Percentiles rank a stretch among this genome's conserved stretches.
Evolutionary conservation across 2,329 filamentous ascomycete species (phyloP).

Genomic region (Ophiostoma sp.): DNA sequence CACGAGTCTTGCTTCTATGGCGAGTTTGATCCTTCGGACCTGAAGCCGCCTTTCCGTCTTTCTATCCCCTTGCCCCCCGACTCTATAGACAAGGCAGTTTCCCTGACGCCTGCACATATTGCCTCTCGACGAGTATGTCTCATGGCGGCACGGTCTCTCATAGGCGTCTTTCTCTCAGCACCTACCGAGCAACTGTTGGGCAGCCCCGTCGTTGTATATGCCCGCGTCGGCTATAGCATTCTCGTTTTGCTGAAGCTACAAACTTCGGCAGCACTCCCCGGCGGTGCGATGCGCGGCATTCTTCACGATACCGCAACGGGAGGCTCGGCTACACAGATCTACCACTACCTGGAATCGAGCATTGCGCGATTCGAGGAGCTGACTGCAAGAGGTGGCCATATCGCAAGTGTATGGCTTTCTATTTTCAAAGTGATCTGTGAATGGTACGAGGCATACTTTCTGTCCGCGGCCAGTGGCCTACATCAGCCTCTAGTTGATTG

Average conservation of each 20-base stretch:
- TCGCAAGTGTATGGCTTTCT: background rate
- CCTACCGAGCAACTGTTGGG: conserved; percentile 22
- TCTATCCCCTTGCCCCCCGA: conserved; percentile 11
- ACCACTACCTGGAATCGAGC: background rate
- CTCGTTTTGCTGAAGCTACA: conserved; percentile 22
- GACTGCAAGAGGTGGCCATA: background rate
- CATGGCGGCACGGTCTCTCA: conserved; percentile 18
- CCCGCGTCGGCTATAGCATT: conserved; percentile 23
- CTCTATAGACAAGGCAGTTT: background rate
- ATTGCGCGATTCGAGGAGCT: background rate
- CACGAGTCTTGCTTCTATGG: conserved; percentile 23
- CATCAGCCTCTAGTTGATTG: background rate
- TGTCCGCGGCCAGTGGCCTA: background rate
- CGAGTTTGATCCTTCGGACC: conserved; percentile 24
- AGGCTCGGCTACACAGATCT: background rate
- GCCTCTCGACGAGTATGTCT: conserved; percentile 12
- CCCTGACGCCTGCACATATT: background rate
- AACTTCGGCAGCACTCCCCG: background rate
- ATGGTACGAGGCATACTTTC: background rate
- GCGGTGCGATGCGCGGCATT: background rate
- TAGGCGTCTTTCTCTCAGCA: conserved; percentile 22
- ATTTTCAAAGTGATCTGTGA: background rate
- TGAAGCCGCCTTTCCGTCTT: conserved; percentile 24
- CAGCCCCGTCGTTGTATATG: conserved; percentile 20
- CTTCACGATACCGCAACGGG: background rate